Conservation (phyloP, 345 rosid genomes). For the Camelina sativa region DNA sequence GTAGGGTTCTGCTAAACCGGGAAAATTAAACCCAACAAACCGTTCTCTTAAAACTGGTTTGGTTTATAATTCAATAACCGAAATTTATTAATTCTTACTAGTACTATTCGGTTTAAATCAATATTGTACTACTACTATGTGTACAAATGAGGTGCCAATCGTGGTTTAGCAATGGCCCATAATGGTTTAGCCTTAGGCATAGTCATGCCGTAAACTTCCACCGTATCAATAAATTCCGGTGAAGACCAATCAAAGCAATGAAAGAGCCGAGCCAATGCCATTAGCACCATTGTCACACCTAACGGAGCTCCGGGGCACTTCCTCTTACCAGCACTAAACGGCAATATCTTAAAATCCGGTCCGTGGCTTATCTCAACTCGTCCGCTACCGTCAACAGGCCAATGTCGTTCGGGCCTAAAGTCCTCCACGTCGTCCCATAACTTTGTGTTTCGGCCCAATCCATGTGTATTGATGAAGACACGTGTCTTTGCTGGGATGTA, state of each 20-base stretch:
- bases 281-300: constrained; percentile 78
- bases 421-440: constrained; percentile 74
- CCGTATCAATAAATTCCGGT: constrained; percentile 62
- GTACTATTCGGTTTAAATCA: background rate
- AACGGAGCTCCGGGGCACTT: constrained; percentile 95
- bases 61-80: constrained; percentile 4
- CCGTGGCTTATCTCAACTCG: constrained; percentile 96
- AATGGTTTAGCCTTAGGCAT: constrained; percentile 89
- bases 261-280: constrained; percentile 87
- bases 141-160: constrained; percentile 60
- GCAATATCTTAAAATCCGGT: constrained; percentile 81
- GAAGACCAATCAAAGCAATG: constrained; percentile 82
- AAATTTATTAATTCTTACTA: background rate
- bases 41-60: background rate
- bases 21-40: background rate
- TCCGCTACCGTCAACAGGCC: constrained; percentile 53
- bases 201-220: constrained; percentile 89
- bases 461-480: constrained; percentile 92
- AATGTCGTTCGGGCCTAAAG: constrained; percentile 86
- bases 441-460: constrained; percentile 72
- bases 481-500: constrained; percentile 84
- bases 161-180: constrained; percentile 65
- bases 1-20: constrained; percentile 22
- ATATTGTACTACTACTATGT: constrained; percentile 26
- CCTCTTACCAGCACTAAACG: constrained; percentile 90